Evolutionary conservation across 2,329 filamentous ascomycete genomes (phyloP), one percentile per base, ranked within the genome.

Genomic region (Aspergillus candidus): DNA sequence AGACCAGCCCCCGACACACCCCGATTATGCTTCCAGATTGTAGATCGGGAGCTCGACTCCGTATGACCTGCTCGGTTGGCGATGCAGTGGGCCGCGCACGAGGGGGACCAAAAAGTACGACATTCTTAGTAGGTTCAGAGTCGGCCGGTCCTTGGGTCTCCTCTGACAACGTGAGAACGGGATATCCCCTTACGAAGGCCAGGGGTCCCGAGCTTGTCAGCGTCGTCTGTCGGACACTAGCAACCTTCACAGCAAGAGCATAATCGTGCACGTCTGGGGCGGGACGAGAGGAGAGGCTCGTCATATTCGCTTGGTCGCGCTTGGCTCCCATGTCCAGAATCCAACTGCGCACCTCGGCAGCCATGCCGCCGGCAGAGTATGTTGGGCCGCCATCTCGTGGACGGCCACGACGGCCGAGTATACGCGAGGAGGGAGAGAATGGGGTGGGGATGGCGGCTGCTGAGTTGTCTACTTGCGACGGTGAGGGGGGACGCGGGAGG

Each of bases 301-400:
- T 37, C n/a, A 18, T 35, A 15, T 35, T 34, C 5, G 43, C 32
- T 15, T 57, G 51, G 11, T 64, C 59, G 6, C 59, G 52, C 43
- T 60, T 67, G 1, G 60, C 49, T 8, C 60, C 65, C 44, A 58
- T 60, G 40, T 71, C 68, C 4, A 70, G 43, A 8, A 71, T 56
- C 68, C 68, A 71, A 43, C 60, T 59, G n/a, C 66, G 66, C 22
- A 68, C 60, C 40, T 67, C 58, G 1, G 66, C 57, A 6, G 68
- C 67, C 62, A 70, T 67, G 4, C 68, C 68, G 5, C 62, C 66
- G 1, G 65, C 56, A 1, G 63, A 36, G 49, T 67, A 69, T 5
- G 43, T 51, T 10, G 53, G 52, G 1, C 45, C 49, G n/a, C 44
- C 45, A 1, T 52, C 40, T 7, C 53, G 57, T 1, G 49, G 43